A percentile compares a stretch with the other conserved stretches of the same genome.
phyloP scores from a whole-genome alignment of 164 flowering plant species.

The Magnolia sinica region DNA sequence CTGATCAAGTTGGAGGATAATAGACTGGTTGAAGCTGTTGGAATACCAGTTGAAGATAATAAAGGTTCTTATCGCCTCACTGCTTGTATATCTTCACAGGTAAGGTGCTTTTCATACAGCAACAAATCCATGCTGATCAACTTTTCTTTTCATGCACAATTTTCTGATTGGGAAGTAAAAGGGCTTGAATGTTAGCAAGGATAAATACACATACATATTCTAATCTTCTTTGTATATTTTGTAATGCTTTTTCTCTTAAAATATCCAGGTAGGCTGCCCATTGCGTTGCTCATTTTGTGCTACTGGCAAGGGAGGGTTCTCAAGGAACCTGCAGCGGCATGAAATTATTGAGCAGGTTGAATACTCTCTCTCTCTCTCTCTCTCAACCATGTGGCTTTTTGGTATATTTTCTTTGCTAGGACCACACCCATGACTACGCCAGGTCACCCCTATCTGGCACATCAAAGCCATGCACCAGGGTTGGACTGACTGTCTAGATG shows the following conservation, averaged over 20 bases:
- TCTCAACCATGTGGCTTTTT: neutral
- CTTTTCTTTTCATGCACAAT: neutral
- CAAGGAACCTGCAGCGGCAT: constrained; percentile 86
- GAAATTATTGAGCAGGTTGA: constrained; percentile 98
- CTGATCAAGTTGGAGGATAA: constrained; percentile 78
- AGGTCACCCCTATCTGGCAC: too few species aligned
- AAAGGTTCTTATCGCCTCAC: constrained; percentile 83
- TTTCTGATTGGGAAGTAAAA: neutral
- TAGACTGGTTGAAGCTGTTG: constrained; percentile 92
- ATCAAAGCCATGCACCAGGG: too few species aligned
- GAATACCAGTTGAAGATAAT: constrained; percentile 87
- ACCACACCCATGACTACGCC: neutral
- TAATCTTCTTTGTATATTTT: neutral
- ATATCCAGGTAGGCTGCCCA: constrained; percentile 90
- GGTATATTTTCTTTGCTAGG: neutral
- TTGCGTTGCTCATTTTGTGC: constrained; percentile 97
- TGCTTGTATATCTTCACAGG: constrained; percentile 99
- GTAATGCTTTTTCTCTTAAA: neutral
- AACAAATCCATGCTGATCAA: neutral
- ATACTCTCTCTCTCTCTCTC: neutral
- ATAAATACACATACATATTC: too few species aligned
- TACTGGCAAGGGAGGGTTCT: constrained; percentile 97
- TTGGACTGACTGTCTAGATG: too few species aligned
- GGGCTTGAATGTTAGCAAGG: neutral
- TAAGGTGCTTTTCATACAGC: constrained; percentile 10